Conservation (phyloP, 1,139 yeast species). For the Zygosaccharomyces pseudobailii region DNA sequence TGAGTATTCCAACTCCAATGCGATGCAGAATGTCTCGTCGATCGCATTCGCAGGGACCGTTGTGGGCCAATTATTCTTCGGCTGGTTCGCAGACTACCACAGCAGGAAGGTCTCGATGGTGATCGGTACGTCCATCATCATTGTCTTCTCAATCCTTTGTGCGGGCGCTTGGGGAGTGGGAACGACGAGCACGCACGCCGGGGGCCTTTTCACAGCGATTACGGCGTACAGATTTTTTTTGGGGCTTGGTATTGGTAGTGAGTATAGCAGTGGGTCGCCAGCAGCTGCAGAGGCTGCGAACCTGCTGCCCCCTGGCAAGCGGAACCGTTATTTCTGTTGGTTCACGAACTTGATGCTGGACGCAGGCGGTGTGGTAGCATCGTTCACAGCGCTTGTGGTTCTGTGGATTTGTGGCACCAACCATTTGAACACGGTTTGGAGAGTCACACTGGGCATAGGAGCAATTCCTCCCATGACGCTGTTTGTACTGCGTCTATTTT, state of each 20-base stretch:
- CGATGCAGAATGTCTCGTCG: slow-evolving; percentile 76
- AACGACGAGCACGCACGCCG: slow-evolving; percentile 50
- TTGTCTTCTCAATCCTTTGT: slow-evolving; percentile 68
- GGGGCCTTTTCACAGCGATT: slow-evolving; percentile 68
- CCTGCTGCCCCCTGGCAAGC: slow-evolving; percentile 66
- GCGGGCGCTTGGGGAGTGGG: slow-evolving; percentile 83
- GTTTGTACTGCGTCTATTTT: slow-evolving; percentile 70
- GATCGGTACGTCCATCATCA: slow-evolving; percentile 63
- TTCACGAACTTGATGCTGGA: slow-evolving; percentile 90
- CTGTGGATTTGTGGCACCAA: slow-evolving; percentile 73
- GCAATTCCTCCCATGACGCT: slow-evolving; percentile 82
- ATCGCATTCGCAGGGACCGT: slow-evolving; percentile 90
- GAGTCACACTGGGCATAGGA: slow-evolving; percentile 86
- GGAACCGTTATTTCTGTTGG: slow-evolving; percentile 87
- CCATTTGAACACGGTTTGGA: slow-evolving; percentile 82
- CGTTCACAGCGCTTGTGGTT: slow-evolving; percentile 82
- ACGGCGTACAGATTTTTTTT: slow-evolving; percentile 82
- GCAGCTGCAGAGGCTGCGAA: slow-evolving; percentile 92
- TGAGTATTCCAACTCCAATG: slow-evolving; percentile 56
- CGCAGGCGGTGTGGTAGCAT: slow-evolving; percentile 73
- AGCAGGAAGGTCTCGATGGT: slow-evolving; percentile 82
- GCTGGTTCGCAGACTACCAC: slow-evolving; percentile 70
- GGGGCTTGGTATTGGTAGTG: slow-evolving; percentile 85
- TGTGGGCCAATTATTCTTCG: slow-evolving; percentile 78
- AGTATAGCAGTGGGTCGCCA: slow-evolving; percentile 89